Conservation (phyloP, 495 filamentous ascomycete species). For the Evansstolkia leycettana region DNA sequence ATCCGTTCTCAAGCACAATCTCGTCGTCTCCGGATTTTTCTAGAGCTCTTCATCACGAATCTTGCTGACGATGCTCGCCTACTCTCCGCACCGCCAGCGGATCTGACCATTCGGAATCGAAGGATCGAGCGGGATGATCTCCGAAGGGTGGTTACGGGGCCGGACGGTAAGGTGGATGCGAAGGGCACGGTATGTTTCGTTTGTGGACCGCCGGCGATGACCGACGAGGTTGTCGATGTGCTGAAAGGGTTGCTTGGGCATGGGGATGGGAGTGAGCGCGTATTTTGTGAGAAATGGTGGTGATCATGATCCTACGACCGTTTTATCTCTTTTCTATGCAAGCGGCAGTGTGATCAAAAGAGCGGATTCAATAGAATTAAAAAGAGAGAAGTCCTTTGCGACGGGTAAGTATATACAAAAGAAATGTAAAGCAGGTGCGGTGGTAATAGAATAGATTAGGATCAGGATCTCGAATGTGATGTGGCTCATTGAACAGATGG, state of each 20-base stretch:
- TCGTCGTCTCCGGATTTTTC: constrained; percentile 16
- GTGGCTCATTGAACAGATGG: no score
- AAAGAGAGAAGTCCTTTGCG: no score
- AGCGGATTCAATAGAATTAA: no score
- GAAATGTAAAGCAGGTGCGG: no score
- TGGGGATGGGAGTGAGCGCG: constrained; percentile 41
- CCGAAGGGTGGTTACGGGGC: constrained; percentile 26
- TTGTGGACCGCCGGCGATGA: constrained; percentile 71
- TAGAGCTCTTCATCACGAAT: constrained; percentile 31
- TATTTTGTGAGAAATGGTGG: constrained; percentile 88
- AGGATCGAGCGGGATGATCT: constrained; percentile 43
- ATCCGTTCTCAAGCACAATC: constrained; percentile 18
- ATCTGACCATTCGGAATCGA: constrained; percentile 27
- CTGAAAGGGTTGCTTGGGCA: constrained; percentile 36
- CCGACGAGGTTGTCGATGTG: constrained; percentile 58
- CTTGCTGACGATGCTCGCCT: constrained; percentile 1
- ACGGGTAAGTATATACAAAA: no score
- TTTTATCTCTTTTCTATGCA: no score
- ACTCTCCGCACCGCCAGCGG: constrained; percentile 5
- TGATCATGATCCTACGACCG: constrained; percentile 21
- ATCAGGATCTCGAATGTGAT: no score
- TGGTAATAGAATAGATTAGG: no score
- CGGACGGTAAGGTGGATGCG: constrained; percentile 22
- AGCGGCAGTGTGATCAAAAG: no score
- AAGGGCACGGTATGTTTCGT: constrained; percentile 54